Evolutionary conservation across 768 basidiomycete species (phyloP).

Genomic region (Suillus weaverae): DNA sequence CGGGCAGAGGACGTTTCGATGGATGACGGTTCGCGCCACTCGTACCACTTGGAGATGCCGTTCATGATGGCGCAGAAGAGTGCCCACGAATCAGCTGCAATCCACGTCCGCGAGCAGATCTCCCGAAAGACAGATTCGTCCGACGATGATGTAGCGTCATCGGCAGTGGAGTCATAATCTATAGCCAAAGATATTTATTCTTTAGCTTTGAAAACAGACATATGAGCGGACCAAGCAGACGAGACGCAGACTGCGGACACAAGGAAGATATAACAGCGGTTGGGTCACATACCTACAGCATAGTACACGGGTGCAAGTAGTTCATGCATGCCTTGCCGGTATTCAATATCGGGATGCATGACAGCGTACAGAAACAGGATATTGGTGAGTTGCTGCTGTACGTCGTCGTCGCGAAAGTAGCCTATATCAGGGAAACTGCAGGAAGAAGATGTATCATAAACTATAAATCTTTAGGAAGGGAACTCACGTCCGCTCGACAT

Average conservation of each 20-base stretch:
- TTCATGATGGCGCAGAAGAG: conserved; percentile 83
- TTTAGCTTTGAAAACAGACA: conserved; percentile 24
- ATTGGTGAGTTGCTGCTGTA: conserved; percentile 81
- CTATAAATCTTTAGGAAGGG: conserved; percentile 6
- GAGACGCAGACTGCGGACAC: conserved; percentile 10
- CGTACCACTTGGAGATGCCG: conserved; percentile 75
- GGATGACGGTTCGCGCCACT: conserved; percentile 54
- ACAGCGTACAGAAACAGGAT: conserved; percentile 84
- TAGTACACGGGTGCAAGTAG: conserved; percentile 86
- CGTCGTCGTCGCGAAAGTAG: conserved; percentile 77
- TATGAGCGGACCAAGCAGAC: conserved; percentile 18
- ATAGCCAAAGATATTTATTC: conserved; percentile 34
- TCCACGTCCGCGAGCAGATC: conserved; percentile 64
- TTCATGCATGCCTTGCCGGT: conserved; percentile 99
- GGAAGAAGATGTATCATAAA: neutral
- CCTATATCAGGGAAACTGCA: conserved; percentile 93
- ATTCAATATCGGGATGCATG: conserved; percentile 81
- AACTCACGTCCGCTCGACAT: conserved; percentile 92
- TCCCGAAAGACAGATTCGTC: conserved; percentile 48
- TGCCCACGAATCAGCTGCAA: conserved; percentile 85
- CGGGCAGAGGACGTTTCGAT: conserved; percentile 32
- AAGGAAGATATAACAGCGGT: conserved; percentile 1
- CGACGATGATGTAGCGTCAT: conserved; percentile 31
- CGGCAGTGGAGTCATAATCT: conserved; percentile 74
- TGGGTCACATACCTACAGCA: conserved; percentile 39